Base-by-base conservation (phyloP, 148 eudicot species). In the Fagopyrum tataricum region DNA sequence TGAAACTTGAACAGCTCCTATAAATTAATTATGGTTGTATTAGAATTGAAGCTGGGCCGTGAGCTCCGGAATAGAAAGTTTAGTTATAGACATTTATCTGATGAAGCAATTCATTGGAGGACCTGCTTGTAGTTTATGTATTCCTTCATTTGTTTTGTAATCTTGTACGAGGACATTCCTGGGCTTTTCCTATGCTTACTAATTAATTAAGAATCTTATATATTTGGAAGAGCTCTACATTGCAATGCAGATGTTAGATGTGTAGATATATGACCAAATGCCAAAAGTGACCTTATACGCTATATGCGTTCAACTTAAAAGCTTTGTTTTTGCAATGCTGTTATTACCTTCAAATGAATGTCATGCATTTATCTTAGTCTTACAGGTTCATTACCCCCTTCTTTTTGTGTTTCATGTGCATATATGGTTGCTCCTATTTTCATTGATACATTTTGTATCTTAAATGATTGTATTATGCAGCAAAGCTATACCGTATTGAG, bases 401-500 rank as follows among this genome's bases (percentile, higher is more conserved):
- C 17, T 26, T 10, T 61, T 61, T 10, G 3, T 62, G 68, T 62
- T 62, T 62, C 17, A 59, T 24, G 13, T 31, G 17, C 40, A 11
- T 24, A 31, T 15, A 39, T 14, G 43, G 43, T 37, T 64, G 18
- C n/a, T 31, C 26, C 43, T 26, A 37, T 15, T 21, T 64, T 12
- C 13, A 37, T 37, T 64, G n/a, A 31, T 15, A 26, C 67, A 61
- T 26, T 24, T 26, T 14, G 43, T 39, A 14, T 64, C 37, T 64
- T 37, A 59, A 59, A 59, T 24, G 44, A 42, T 64, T 64, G 41
- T 10, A 5, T 26, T 6, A 20, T 44, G 2, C 77, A 74, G 77
- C 77, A 75, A 71, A 75, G 56, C 18, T 75, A 61, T 41, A 43
- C 26, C 14, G 18, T 75, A 51, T 41, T 75, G 42, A 75, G 70